phyloP scores from a whole-genome alignment of 208 protist genomes.

The Trichomonas tenax region DNA sequence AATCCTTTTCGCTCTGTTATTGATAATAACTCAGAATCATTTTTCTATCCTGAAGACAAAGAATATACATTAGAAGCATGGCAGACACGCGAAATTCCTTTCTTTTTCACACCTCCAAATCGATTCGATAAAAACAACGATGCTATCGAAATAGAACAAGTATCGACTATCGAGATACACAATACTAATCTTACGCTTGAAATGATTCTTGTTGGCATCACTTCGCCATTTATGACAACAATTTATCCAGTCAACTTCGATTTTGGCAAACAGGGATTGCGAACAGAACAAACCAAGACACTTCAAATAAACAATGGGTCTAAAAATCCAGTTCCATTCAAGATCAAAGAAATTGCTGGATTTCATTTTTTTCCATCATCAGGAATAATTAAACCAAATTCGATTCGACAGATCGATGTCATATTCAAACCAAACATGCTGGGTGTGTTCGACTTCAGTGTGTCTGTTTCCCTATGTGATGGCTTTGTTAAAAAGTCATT shows the following conservation, averaged over 20 bases:
- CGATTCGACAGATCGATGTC: not conserved
- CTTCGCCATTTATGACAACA: not conserved
- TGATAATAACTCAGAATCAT: not conserved
- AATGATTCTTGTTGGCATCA: not conserved
- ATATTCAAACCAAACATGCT: not conserved
- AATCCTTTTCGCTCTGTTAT: not conserved
- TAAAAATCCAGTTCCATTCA: not conserved
- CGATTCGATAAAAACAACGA: not conserved
- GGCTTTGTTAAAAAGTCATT: not conserved
- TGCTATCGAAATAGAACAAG: not conserved
- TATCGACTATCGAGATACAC: not conserved
- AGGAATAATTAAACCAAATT: not conserved
- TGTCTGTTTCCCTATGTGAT: not conserved
- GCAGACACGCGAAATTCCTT: not conserved
- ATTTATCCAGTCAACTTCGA: not conserved
- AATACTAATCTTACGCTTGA: not conserved
- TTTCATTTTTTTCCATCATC: not conserved
- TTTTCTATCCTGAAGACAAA: not conserved
- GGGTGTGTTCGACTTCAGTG: not conserved
- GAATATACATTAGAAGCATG: not conserved
- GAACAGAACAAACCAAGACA: not conserved
- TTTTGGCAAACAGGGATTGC: not conserved
- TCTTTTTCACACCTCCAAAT: not conserved
- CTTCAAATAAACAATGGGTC: not conserved
- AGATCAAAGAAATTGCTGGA: not conserved